Evolutionary conservation across 306 rosid species (phyloP).

Genomic region (Sicyos edulis): DNA sequence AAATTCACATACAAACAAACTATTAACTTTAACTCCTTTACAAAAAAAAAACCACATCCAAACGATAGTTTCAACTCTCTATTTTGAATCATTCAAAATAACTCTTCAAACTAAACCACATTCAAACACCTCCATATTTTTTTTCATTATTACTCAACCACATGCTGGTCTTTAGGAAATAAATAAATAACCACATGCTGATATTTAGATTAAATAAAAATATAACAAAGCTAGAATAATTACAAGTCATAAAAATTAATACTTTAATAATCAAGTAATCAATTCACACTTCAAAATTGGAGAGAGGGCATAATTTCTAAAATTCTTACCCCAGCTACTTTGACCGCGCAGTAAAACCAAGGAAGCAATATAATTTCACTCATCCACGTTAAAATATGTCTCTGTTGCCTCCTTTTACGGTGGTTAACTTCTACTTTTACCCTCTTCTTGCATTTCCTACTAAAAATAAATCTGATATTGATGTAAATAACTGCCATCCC

Average conservation of each 20-base stretch:
- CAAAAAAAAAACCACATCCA: too few species aligned
- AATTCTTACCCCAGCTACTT: neutral
- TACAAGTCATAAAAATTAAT: conserved; percentile 5
- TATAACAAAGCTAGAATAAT: neutral
- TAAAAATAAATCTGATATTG: conserved; percentile 1
- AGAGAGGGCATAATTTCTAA: conserved; percentile 10
- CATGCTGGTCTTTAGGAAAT: too few species aligned
- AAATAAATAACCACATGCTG: too few species aligned
- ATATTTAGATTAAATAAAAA: neutral
- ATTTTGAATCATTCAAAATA: too few species aligned
- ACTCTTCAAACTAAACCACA: too few species aligned
- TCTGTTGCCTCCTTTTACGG: conserved; percentile 11
- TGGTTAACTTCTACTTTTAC: conserved; percentile 16
- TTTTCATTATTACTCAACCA: too few species aligned
- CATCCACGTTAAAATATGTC: too few species aligned
- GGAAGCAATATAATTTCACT: neutral
- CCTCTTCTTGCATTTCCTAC: conserved; percentile 9
- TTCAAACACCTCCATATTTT: too few species aligned
- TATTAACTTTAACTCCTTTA: too few species aligned
- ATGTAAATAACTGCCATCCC: neutral
- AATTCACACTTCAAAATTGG: conserved; percentile 21
- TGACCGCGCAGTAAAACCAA: conserved; percentile 4
- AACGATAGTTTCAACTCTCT: too few species aligned
- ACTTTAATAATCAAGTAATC: conserved; percentile 7
- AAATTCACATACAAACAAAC: too few species aligned